Percentiles rank a stretch among this genome's conserved stretches.
These are phyloP conservation scores for Paecilomyces formosus DNA, from an alignment of 2,329 filamentous ascomycete genomes.

Conservation along the genomic window DNA sequence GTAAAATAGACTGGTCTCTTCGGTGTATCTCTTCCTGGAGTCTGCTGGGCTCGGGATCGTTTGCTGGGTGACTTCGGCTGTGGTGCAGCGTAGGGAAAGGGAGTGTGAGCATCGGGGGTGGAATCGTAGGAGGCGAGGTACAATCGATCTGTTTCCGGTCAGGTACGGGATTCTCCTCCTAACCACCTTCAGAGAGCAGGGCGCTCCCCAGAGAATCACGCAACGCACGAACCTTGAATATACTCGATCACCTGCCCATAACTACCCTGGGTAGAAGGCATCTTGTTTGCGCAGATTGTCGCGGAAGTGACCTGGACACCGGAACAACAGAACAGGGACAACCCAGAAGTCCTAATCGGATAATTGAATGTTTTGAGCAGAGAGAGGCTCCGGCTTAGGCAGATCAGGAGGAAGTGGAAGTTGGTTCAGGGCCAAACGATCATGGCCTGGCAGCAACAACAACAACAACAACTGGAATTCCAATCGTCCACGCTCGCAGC, in stretches of 20 bases:
- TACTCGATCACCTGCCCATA: conserved; percentile 92
- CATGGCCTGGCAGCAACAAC: neutral
- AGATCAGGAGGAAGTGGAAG: neutral
- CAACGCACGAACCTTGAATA: conserved; percentile 68
- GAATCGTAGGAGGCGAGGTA: conserved; percentile 90
- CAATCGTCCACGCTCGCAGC: neutral
- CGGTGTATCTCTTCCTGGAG: conserved; percentile 47
- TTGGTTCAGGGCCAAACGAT: neutral
- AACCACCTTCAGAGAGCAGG: neutral
- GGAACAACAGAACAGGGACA: neutral
- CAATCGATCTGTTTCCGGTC: conserved; percentile 61
- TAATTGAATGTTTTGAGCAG: neutral
- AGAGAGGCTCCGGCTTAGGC: neutral
- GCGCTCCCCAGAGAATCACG: conserved; percentile 1
- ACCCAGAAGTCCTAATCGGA: neutral
- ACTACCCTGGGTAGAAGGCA: conserved; percentile 48
- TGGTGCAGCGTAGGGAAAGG: conserved; percentile 70
- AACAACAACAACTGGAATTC: neutral
- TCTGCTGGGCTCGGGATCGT: conserved; percentile 58
- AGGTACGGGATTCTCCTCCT: conserved; percentile 7
- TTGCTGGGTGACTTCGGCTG: conserved; percentile 63
- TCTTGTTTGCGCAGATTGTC: conserved; percentile 24
- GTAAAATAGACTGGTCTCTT: conserved; percentile 84
- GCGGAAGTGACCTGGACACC: neutral
- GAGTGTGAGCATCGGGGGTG: conserved; percentile 69